A percentile compares a stretch with the other conserved stretches of the same genome.
Evolutionary conservation across 441 rosid species (phyloP).

Genomic region (Erysimum cheiri): DNA sequence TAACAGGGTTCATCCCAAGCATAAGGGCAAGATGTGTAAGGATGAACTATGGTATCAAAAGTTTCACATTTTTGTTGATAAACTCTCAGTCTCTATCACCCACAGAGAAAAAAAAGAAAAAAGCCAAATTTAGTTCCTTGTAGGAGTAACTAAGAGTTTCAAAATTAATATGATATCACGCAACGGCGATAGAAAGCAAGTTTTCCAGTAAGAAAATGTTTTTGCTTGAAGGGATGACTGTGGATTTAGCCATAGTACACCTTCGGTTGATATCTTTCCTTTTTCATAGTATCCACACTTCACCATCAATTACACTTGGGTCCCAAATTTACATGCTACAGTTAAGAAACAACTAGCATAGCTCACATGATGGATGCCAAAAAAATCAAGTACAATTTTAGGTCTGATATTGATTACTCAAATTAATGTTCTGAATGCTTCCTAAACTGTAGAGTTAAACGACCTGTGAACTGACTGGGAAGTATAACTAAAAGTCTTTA

Average conservation of each 20-base stretch:
- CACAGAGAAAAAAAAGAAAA: conserved; percentile 21
- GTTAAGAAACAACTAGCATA: conserved; percentile 25
- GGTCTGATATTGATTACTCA: conserved; percentile 16
- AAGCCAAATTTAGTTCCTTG: conserved; percentile 31
- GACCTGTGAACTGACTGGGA: conserved; percentile 23
- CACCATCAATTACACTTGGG: conserved; percentile 19
- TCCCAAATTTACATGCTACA: conserved; percentile 33
- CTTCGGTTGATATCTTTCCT: conserved; percentile 6
- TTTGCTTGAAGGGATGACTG: conserved; percentile 2
- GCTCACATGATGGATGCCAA: conserved; percentile 4
- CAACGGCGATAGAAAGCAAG: conserved; percentile 6
- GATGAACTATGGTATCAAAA: conserved; percentile 79
- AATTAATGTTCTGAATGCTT: conserved; percentile 21
- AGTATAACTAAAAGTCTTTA: conserved; percentile 15
- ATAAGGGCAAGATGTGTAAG: conserved; percentile 86
- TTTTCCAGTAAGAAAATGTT: neutral
- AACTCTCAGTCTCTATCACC: conserved; percentile 75
- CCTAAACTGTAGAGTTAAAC: conserved; percentile 18
- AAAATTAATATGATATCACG: conserved; percentile 11
- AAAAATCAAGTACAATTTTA: conserved; percentile 13
- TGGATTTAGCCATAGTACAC: conserved; percentile 11
- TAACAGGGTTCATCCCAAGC: conserved; percentile 99
- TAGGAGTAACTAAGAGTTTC: conserved; percentile 15
- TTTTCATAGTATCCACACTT: conserved; percentile 5
- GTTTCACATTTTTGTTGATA: conserved; percentile 94